Percentiles rank a stretch among this genome's conserved stretches.
These are phyloP conservation scores for Aspergillus hiratsukae DNA, from an alignment of 2,329 filamentous ascomycete genomes.

Conservation along the genomic window DNA sequence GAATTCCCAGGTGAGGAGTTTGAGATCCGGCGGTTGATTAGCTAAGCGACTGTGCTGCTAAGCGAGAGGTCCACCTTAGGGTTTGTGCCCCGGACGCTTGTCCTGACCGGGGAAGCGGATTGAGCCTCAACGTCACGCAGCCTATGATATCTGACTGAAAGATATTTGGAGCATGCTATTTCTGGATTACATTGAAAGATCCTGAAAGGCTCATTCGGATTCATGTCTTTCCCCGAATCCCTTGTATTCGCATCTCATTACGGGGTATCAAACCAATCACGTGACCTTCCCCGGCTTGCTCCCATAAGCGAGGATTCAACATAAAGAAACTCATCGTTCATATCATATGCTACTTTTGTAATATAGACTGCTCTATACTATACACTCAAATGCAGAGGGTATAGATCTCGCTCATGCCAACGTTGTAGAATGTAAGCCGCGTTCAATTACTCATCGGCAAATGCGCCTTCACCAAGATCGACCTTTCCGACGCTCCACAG, in stretches of 20 bases:
- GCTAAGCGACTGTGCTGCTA: slow-evolving; percentile 36
- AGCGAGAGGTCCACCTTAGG: slow-evolving; percentile 39
- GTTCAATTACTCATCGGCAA: slow-evolving; percentile 30
- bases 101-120: slow-evolving; percentile 11
- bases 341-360: slow-evolving; percentile 1
- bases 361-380: slow-evolving; percentile 1
- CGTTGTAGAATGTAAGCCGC: slow-evolving; percentile 8
- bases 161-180: not conserved
- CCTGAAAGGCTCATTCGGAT: not conserved
- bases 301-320: not conserved
- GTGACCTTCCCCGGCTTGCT: not conserved
- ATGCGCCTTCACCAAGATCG: slow-evolving; percentile 62
- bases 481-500: slow-evolving; percentile 93
- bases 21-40: slow-evolving; percentile 37
- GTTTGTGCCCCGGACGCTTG: slow-evolving; percentile 28
- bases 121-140: not conserved
- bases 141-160: not conserved
- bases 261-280: not conserved
- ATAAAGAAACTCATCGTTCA: not conserved
- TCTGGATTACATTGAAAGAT: not conserved
- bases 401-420: slow-evolving; percentile 21
- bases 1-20: slow-evolving; percentile 39
- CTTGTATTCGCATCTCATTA: not conserved
- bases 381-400: slow-evolving; percentile 17
- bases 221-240: not conserved